Evolutionary conservation across 345 rosid species (phyloP).

Genomic region (Nephelium lappaceum): DNA sequence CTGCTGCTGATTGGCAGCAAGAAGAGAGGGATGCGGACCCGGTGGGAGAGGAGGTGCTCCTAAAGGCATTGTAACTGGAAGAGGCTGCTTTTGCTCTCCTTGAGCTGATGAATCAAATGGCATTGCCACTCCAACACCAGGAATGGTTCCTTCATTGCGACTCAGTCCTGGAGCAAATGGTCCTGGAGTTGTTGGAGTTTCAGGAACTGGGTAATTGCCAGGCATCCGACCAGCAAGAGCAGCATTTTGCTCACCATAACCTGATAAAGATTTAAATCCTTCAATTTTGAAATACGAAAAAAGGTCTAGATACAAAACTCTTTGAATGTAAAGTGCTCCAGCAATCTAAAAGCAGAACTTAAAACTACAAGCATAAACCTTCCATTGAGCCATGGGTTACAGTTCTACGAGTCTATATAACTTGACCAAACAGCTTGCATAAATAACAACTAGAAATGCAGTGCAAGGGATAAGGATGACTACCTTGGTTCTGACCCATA

Average conservation of each 20-base stretch:
- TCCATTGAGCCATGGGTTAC: background rate
- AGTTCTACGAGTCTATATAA: background rate
- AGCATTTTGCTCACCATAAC: constrained; percentile 83
- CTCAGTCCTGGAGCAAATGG: constrained; percentile 74
- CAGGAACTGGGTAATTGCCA: constrained; percentile 67
- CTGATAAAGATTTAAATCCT: constrained; percentile 35
- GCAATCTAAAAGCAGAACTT: background rate
- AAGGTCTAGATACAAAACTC: background rate
- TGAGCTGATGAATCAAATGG: constrained; percentile 76
- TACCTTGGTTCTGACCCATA: constrained; percentile 78
- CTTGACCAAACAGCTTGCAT: background rate
- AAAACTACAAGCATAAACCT: background rate
- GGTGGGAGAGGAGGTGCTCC: constrained; percentile 97
- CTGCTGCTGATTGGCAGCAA: constrained; percentile 72
- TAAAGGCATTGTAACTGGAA: constrained; percentile 60
- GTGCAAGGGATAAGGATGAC: background rate
- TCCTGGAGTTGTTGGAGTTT: constrained; percentile 81
- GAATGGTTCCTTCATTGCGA: constrained; percentile 93
- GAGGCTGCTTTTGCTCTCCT: constrained; percentile 83
- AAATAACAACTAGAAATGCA: background rate
- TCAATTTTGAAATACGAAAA: background rate
- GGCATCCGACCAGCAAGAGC: constrained; percentile 73
- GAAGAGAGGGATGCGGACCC: constrained; percentile 97
- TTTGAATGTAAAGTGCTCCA: background rate
- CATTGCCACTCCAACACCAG: constrained; percentile 92